Conservation (phyloP, 1,139 yeast genomes). For the Geotrichum candidum region DNA sequence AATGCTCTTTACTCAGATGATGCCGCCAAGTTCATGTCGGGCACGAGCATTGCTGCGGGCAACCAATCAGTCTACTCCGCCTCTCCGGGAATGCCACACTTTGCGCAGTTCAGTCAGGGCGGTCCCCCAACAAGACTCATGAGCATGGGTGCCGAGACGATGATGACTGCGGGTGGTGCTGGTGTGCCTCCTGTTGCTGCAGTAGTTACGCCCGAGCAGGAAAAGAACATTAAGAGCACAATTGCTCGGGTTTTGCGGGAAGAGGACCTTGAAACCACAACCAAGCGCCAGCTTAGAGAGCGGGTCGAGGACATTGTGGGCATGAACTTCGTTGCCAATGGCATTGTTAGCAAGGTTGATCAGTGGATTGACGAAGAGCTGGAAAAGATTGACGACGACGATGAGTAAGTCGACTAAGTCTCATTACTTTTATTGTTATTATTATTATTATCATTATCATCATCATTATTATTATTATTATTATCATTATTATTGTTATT, state of each 20-base stretch:
- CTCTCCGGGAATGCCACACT: constrained; percentile 1
- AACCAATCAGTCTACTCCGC: neutral
- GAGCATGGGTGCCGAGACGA: neutral
- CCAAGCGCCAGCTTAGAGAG: constrained; percentile 34
- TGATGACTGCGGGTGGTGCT: neutral
- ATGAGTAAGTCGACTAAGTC: neutral
- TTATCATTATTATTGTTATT: neutral
- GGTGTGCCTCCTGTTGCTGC: neutral
- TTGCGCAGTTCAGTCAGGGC: constrained; percentile 1
- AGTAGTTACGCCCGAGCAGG: constrained; percentile 17
- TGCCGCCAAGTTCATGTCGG: neutral
- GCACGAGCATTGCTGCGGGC: neutral
- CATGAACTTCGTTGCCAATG: constrained; percentile 31
- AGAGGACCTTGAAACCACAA: constrained; percentile 35
- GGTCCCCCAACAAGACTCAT: neutral
- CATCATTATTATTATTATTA: neutral
- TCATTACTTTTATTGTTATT: neutral
- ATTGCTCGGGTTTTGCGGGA: constrained; percentile 31
- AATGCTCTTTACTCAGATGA: constrained; percentile 4
- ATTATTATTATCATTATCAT: neutral
- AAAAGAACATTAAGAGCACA: constrained; percentile 23
- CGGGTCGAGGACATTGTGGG: constrained; percentile 36
- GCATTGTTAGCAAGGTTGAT: constrained; percentile 31
- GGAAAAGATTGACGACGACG: constrained; percentile 27
- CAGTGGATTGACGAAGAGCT: constrained; percentile 35